These are phyloP conservation scores for Stemphylium beticola DNA, from an alignment of 2,329 filamentous ascomycete species.

Conservation along the genomic window DNA sequence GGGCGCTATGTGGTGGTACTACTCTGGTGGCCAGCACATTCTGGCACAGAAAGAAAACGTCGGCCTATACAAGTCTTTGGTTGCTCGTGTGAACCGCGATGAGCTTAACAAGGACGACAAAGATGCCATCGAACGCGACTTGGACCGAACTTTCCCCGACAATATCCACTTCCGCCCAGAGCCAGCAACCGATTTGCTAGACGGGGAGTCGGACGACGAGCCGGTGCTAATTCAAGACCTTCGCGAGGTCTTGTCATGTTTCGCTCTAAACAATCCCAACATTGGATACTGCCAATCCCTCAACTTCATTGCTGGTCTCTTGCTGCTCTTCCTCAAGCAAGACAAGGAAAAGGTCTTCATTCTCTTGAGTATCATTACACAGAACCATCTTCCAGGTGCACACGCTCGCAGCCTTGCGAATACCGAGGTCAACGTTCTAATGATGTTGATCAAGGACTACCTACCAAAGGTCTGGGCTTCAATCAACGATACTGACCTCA, in stretches of 20 bases:
- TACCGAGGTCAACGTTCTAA: conserved; percentile 90
- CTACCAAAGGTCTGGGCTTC: conserved; percentile 87
- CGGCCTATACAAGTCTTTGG: conserved; percentile 75
- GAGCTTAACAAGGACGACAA: conserved; percentile 73
- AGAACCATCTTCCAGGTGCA: conserved; percentile 85
- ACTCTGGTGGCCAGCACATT: conserved; percentile 83
- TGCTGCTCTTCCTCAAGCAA: conserved; percentile 81
- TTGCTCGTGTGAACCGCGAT: conserved; percentile 69
- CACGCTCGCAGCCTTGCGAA: conserved; percentile 91
- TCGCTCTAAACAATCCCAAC: conserved; percentile 85
- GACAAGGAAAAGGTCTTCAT: conserved; percentile 92
- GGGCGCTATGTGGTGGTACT: conserved; percentile 97
- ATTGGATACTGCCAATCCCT: conserved; percentile 97
- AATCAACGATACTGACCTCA: conserved; percentile 75
- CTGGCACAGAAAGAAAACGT: conserved; percentile 69
- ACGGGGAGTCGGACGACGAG: conserved; percentile 58
- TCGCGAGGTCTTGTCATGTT: conserved; percentile 84
- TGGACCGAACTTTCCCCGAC: conserved; percentile 93
- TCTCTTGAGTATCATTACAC: conserved; percentile 90
- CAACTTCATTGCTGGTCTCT: conserved; percentile 89
- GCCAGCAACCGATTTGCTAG: conserved; percentile 39
- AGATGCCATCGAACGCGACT: conserved; percentile 90
- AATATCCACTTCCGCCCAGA: conserved; percentile 85
- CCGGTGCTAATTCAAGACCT: conserved; percentile 81
- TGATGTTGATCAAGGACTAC: conserved; percentile 81